Evolutionary conservation across 2,329 filamentous ascomycete genomes (phyloP).

Genomic region (Cordyceps fumosorosea): DNA sequence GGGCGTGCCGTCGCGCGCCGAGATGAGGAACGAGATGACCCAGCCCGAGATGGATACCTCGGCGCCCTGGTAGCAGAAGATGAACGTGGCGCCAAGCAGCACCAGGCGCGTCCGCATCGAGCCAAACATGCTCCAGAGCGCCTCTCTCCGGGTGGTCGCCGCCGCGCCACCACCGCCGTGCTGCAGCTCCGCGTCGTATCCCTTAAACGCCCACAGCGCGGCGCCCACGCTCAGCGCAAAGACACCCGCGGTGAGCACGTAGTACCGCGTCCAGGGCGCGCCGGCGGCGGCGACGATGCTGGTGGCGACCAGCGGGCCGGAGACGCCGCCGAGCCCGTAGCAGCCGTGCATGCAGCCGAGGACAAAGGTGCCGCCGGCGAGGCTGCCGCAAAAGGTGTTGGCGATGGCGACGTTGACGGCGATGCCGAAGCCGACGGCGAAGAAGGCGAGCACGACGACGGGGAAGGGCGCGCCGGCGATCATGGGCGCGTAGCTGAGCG

Average conservation of each 20-base stretch:
- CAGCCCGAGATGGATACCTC: slow-evolving; percentile 81
- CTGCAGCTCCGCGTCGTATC: slow-evolving; percentile 56
- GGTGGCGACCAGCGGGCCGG: slow-evolving; percentile 69
- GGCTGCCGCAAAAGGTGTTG: slow-evolving; percentile 52
- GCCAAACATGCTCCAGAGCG: slow-evolving; percentile 38
- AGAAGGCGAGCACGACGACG: slow-evolving; percentile 60
- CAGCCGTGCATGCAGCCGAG: slow-evolving; percentile 60
- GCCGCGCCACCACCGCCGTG: slow-evolving; percentile 28
- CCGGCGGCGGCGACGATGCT: slow-evolving; percentile 56
- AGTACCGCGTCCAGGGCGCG: slow-evolving; percentile 64
- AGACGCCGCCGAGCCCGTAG: slow-evolving; percentile 59
- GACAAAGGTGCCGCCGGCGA: slow-evolving; percentile 46
- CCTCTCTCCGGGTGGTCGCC: slow-evolving; percentile 15
- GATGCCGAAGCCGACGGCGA: slow-evolving; percentile 56
- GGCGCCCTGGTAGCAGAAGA: slow-evolving; percentile 80
- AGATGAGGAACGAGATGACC: slow-evolving; percentile 81
- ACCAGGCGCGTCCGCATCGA: slow-evolving; percentile 51
- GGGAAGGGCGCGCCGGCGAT: slow-evolving; percentile 64
- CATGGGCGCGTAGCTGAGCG: slow-evolving; percentile 57
- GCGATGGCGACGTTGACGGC: slow-evolving; percentile 50
- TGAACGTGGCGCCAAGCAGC: slow-evolving; percentile 69
- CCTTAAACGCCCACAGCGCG: slow-evolving; percentile 61
- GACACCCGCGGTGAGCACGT: slow-evolving; percentile 57
- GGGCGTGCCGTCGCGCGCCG: slow-evolving; percentile 62
- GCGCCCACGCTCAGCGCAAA: slow-evolving; percentile 50